Base-by-base conservation (phyloP, 2,329 filamentous ascomycete species). In the Aspergillus piperis region DNA sequence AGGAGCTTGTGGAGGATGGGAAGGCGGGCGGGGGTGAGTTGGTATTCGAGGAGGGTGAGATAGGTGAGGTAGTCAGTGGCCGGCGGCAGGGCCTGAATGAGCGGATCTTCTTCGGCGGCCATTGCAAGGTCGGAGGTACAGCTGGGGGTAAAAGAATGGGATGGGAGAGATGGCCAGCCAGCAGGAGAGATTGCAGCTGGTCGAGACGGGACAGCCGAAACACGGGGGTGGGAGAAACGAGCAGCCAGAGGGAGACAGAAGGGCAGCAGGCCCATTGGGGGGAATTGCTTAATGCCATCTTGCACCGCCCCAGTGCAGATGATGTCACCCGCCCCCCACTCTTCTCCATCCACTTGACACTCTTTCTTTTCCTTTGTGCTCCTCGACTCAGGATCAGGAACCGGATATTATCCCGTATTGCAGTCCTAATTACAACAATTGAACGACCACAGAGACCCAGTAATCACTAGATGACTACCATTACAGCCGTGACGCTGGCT, bases 1-100 rank as follows among this genome's bases (percentile, higher is more conserved):
- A 89, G 77, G 19, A 88, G 78, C 38, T 80, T 75, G 67, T 86
- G 86, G 23, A 89, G 76, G 2, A 81, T 78, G 0, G 85, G 84
- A 19, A 89, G 75, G 56, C 82, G 85, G 57, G 84, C 81, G 38
- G 80, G 78, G 7, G 81, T 86, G 52, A 89, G 77, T 67, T 88
- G 86, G 74, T 88, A 87, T 68, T 88, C 86, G 55, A 89, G 74
- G 47, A 88, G 78, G 13, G 86, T 88, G 51, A 88, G 79, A 70
- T 89, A 89, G n/a, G 85, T 88, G 59, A 88, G 74, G 68, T 87
- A 86, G 72, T 89, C 86, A 3, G 85, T 86, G 11, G 79, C 81
- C 3, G 86, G 86, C 8, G 86, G 86, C 50, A 86, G 73, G 25
- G 86, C 84, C 66, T 82, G 78, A 62, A 87, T 73, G 55, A 88